Evolutionary conservation across 495 filamentous ascomycete genomes (phyloP), one percentile per base, ranked within the genome.

Genomic region (Tricharina praecox): DNA sequence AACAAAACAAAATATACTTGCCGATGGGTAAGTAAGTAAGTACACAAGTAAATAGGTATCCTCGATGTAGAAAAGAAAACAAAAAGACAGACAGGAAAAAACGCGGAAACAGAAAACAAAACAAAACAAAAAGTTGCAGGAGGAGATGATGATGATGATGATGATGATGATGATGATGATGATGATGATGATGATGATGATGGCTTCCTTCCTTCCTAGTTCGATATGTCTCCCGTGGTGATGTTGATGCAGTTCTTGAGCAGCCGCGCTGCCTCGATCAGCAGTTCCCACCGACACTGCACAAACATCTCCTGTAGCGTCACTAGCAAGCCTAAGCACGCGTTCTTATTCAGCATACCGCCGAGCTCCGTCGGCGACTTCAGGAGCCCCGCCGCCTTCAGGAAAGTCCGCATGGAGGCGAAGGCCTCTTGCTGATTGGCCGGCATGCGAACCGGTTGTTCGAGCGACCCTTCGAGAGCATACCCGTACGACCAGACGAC

Each of bases 401-500:
- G 67, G 58, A 83, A 97, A 11, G 67, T 63, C 43, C 79, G 72
- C 88, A 94, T 95, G 57, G 88, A 77, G 16, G 62, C 68, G 46
- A 79, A 70, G 62, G 79, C 78, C 46, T 85, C 78, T 4, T 77
- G 70, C 20, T 69, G 67, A 1, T 73, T 75, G 8, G 54, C 48
- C 7, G 79, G 70, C 3, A 64, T 63, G 13, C 74, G 72, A 24
- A 70, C 53, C 2, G 72, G 66, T 5, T 64, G 58, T 16, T 68
- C 62, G 45, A 82, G 71, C 0, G 84, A 71, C 0, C 90, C 90
- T 56, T 95, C 90, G 45, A 95, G 64, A 8, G 90, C 90, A 60
- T 76, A 96, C 19, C 85, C 90, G 57, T 96, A 97, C 46, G 76
- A 86, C 88, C 88, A 97, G 15, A 95, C 82, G 23, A 93, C 86